Evolutionary conservation across 345 rosid species (phyloP), one percentile per base, ranked within the genome.

Genomic region (Punica granatum): DNA sequence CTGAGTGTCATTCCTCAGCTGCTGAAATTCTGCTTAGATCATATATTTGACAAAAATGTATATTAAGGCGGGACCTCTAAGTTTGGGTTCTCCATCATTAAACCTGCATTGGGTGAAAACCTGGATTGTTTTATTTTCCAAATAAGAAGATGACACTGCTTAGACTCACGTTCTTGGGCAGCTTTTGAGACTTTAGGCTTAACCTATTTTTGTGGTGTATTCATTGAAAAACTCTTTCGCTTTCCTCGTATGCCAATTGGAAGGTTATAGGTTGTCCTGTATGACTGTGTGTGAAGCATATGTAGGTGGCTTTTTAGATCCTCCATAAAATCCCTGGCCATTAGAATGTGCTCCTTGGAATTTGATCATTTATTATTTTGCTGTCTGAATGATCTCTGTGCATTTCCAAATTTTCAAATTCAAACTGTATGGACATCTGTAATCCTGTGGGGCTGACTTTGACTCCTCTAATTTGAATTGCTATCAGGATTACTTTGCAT

Each of bases 401-500:
- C 12, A 51, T n/a, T 51, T 51, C 12, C 48, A 14, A 43, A 43
- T 1, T 4, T 49, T 26, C 34, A 56, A 56, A 19, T 56, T 56
- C 4, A 26, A 30, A 9, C 19, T 56, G 41, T 11, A 37, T 37
- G 5, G 5, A 37, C 41, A 37, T 37, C 41, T 37, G n/a, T 37
- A 32, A 16, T 30, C 4, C 65, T 53, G 6, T 30, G 18, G 15
- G 10, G 34, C 61, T 56, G 61, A 56, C 61, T 26, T 21, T 28
- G 34, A 60, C 67, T 34, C 34, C 44, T 32, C 28, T 61, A 63
- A 43, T 51, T 26, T 66, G 64, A 13, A 68, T 71, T 71, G 39
- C 70, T 78, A 68, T 59, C 83, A 94, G 96, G 98, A 89, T 48
- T 91, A 91, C 72, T 91, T 94, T 72, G 74, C 81, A 31, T 86